These are phyloP conservation scores for Colletotrichum euphorbiae DNA, from an alignment of 2,329 filamentous ascomycete species.

Conservation along the genomic window DNA sequence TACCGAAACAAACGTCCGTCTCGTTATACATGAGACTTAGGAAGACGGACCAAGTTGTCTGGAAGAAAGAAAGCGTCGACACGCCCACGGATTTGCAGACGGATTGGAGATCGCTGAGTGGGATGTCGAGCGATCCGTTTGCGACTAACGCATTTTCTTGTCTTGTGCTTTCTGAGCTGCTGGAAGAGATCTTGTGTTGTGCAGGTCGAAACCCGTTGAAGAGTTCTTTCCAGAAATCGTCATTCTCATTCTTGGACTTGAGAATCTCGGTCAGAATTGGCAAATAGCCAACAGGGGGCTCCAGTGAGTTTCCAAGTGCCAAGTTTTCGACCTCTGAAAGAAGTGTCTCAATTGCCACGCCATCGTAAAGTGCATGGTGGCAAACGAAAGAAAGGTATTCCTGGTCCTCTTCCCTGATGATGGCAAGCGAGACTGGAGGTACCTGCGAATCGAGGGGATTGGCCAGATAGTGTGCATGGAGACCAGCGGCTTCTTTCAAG, in stretches of 20 bases:
- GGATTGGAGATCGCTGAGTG: constrained; percentile 60
- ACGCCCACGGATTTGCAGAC: constrained; percentile 65
- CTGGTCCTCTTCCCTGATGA: constrained; percentile 49
- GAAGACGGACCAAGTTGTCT: constrained; percentile 78
- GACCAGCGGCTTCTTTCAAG: constrained; percentile 52
- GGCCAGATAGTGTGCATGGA: constrained; percentile 54
- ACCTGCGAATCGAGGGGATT: constrained; percentile 56
- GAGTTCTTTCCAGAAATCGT: constrained; percentile 74
- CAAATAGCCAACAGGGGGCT: constrained; percentile 65
- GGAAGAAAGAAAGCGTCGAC: constrained; percentile 75
- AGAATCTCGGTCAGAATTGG: constrained; percentile 73
- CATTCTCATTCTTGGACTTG: constrained; percentile 57
- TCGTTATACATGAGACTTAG: constrained; percentile 67
- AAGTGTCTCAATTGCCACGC: constrained; percentile 77
- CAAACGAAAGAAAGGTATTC: constrained; percentile 62
- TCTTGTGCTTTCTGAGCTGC: not conserved
- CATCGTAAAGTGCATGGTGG: constrained; percentile 91
- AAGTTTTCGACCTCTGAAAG: constrained; percentile 76
- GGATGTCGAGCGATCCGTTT: constrained; percentile 35
- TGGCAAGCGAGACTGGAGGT: constrained; percentile 59
- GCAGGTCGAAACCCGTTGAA: constrained; percentile 62
- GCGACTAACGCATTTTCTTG: not conserved
- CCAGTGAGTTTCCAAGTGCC: constrained; percentile 61
- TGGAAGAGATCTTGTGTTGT: constrained; percentile 26
- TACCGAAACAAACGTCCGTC: constrained; percentile 85